These are phyloP conservation scores for Talinum fruticosum DNA, from an alignment of 148 eudicot species.

Conservation along the genomic window DNA sequence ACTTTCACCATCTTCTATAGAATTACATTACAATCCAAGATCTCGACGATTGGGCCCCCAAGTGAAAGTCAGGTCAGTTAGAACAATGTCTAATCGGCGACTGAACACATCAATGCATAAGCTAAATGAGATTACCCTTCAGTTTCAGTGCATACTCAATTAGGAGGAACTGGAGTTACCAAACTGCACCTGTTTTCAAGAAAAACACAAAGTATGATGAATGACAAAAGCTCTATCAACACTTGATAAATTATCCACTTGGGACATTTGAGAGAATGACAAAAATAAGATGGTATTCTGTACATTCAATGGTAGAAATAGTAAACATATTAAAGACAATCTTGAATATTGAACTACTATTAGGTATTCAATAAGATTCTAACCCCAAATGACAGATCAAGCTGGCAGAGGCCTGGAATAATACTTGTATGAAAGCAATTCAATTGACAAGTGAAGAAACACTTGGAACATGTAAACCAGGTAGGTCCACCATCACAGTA, in stretches of 20 bases:
- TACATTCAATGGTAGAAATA: neutral
- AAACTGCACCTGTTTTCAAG: neutral
- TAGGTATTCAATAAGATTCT: neutral
- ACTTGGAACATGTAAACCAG: neutral
- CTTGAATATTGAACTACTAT: neutral
- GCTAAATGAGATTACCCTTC: neutral
- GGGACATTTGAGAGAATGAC: neutral
- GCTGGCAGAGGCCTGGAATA: neutral
- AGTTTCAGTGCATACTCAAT: neutral
- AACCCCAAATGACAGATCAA: neutral
- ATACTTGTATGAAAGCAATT: neutral
- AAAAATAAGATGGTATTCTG: neutral
- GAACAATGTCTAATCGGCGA: neutral
- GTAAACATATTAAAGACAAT: too few species aligned
- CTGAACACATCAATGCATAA: neutral
- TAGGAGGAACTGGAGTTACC: neutral
- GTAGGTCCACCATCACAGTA: neutral
- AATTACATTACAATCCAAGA: neutral
- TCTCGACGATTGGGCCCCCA: neutral
- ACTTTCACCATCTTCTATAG: neutral
- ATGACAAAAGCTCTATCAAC: neutral
- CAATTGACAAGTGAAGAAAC: neutral
- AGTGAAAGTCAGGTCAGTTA: neutral
- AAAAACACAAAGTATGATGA: neutral
- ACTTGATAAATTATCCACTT: neutral